phyloP scores from a whole-genome alignment of 2,329 filamentous ascomycete genomes.

The Paramyrothecium roridum region DNA sequence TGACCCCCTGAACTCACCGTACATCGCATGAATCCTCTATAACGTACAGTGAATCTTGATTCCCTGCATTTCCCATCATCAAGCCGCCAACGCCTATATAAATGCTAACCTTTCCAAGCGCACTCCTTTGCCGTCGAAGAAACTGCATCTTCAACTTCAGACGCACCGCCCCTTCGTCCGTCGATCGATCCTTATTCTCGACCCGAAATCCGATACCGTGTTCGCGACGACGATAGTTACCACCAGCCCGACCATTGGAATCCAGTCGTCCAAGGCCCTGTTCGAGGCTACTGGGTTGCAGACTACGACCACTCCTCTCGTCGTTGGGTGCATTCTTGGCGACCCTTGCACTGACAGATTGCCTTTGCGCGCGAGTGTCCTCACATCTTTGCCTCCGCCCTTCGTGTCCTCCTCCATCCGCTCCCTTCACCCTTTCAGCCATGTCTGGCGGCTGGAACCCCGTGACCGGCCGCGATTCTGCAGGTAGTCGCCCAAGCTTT shows the following conservation, averaged over 20 bases:
- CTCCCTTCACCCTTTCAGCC: not conserved
- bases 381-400: not conserved
- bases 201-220: no score
- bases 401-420: not conserved
- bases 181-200: no score
- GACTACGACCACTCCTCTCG: constrained; percentile 21
- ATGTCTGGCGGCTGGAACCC: constrained; percentile 40
- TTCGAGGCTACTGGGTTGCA: constrained; percentile 32
- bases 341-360: constrained; percentile 17
- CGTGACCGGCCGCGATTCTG: constrained; percentile 32
- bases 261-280: constrained; percentile 16
- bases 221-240: not conserved
- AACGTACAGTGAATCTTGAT: not conserved
- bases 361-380: not conserved
- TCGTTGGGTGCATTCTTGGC: constrained; percentile 35
- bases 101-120: not conserved
- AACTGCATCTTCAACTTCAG: no score
- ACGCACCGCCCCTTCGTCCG: no score
- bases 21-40: not conserved
- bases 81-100: not conserved
- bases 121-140: no score
- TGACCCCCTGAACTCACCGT: not conserved
- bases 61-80: no score
- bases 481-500: constrained; percentile 24
- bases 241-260: constrained; percentile 13